Conservation (phyloP, 1,284 basidiomycete genomes). For the Volvariella surrecta region DNA sequence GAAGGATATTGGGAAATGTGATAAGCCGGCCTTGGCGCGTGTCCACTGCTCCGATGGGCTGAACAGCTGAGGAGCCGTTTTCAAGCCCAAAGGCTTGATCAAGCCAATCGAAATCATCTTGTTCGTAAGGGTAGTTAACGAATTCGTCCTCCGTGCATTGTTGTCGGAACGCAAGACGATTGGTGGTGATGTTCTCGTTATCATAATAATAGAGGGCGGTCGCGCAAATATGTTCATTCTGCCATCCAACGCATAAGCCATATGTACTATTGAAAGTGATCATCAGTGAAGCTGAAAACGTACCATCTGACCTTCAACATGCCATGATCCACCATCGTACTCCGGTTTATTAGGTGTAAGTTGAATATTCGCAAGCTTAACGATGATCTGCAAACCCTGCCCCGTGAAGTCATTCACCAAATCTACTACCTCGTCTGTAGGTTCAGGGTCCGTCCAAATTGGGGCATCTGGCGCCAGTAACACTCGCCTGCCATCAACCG, state of each 20-base stretch:
- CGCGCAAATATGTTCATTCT: slow-evolving; percentile 33
- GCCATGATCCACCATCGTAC: too few species aligned
- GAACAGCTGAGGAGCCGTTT: slow-evolving; percentile 10
- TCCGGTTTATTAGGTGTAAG: too few species aligned
- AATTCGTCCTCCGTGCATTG: slow-evolving; percentile 5
- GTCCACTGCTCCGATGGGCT: slow-evolving; percentile 21
- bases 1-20: slow-evolving; percentile 34
- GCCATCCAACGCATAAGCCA: not conserved
- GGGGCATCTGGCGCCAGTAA: too few species aligned
- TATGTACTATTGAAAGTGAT: too few species aligned
- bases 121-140: slow-evolving; percentile 10
- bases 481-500: too few species aligned
- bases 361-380: too few species aligned
- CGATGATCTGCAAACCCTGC: too few species aligned
- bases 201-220: slow-evolving; percentile 28
- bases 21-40: slow-evolving; percentile 25
- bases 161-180: slow-evolving; percentile 19
- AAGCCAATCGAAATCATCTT: slow-evolving; percentile 19
- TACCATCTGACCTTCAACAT: too few species aligned
- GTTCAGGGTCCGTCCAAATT: too few species aligned
- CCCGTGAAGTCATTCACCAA: too few species aligned
- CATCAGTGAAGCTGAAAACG: too few species aligned
- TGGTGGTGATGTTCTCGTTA: slow-evolving; percentile 19
- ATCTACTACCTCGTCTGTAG: too few species aligned
- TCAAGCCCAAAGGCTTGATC: slow-evolving; percentile 14